Conservation (phyloP, 306 rosid genomes). For the Mimosa pudica region DNA sequence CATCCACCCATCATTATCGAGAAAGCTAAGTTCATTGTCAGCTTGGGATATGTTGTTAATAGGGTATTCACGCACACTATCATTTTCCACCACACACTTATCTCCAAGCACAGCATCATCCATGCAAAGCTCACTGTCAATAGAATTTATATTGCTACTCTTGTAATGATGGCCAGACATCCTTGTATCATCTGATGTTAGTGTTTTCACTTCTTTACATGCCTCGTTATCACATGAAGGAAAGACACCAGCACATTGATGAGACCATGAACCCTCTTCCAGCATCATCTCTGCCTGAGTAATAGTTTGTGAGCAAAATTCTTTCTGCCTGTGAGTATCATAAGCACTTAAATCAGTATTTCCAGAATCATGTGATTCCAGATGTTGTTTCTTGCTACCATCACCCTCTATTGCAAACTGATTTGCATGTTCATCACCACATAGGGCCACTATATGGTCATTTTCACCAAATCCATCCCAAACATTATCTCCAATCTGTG, state of each 20-base stretch:
- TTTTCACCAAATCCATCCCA: constrained; percentile 63
- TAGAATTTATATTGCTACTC: constrained; percentile 51
- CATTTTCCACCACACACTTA: constrained; percentile 56
- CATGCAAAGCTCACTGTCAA: constrained; percentile 47
- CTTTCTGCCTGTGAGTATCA: constrained; percentile 42
- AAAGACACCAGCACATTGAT: constrained; percentile 52
- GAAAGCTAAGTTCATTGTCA: constrained; percentile 69
- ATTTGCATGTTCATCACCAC: constrained; percentile 41
- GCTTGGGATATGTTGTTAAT: constrained; percentile 56
- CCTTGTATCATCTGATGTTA: constrained; percentile 45
- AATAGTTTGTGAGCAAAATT: constrained; percentile 36
- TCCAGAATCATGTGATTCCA: constrained; percentile 37
- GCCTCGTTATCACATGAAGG: constrained; percentile 53
- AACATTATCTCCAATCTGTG: constrained; percentile 66
- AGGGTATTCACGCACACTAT: constrained; percentile 51
- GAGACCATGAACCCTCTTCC: constrained; percentile 68
- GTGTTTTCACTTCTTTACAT: constrained; percentile 48
- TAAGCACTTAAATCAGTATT: constrained; percentile 40
- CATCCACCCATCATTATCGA: constrained; percentile 77
- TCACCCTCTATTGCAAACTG: constrained; percentile 41
- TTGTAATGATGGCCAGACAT: constrained; percentile 50
- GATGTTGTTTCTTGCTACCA: constrained; percentile 43
- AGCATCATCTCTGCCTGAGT: constrained; percentile 47
- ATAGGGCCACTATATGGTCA: constrained; percentile 59
- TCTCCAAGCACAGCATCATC: constrained; percentile 59